These are phyloP conservation scores for Phaseolus lunatus DNA, from an alignment of 306 rosid species.

Conservation along the genomic window DNA sequence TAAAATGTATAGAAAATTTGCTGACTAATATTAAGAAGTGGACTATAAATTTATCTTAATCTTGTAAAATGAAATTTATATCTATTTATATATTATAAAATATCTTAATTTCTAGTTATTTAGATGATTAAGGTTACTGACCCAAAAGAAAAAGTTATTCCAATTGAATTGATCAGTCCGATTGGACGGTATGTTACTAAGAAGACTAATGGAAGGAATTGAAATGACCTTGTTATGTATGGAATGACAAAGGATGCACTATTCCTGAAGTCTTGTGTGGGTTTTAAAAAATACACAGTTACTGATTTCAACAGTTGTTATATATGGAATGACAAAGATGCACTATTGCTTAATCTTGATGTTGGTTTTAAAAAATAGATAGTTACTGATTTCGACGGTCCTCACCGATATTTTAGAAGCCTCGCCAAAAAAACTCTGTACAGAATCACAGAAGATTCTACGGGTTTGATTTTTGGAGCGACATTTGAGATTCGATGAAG, in stretches of 20 bases:
- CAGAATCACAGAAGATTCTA: neutral
- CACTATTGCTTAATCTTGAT: neutral
- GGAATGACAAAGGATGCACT: neutral
- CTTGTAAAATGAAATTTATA: no score
- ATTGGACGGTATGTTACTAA: neutral
- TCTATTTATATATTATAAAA: no score
- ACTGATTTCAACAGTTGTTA: neutral
- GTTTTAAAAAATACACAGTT: no score
- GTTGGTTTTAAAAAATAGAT: no score
- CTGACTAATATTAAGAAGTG: no score
- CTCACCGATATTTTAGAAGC: neutral
- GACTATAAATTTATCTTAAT: no score
- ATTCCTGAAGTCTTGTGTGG: neutral
- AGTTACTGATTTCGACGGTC: no score
- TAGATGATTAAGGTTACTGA: neutral
- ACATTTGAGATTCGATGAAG: neutral
- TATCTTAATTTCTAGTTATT: no score
- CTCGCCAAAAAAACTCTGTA: neutral
- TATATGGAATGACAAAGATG: neutral
- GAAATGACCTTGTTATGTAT: neutral
- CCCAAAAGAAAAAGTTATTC: neutral
- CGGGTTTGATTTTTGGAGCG: neutral
- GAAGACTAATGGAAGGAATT: neutral
- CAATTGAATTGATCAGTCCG: neutral
- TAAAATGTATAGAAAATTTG: slow-evolving; percentile 6